Evolutionary conservation across 345 rosid species (phyloP).

Genomic region (Aegle marmelos): DNA sequence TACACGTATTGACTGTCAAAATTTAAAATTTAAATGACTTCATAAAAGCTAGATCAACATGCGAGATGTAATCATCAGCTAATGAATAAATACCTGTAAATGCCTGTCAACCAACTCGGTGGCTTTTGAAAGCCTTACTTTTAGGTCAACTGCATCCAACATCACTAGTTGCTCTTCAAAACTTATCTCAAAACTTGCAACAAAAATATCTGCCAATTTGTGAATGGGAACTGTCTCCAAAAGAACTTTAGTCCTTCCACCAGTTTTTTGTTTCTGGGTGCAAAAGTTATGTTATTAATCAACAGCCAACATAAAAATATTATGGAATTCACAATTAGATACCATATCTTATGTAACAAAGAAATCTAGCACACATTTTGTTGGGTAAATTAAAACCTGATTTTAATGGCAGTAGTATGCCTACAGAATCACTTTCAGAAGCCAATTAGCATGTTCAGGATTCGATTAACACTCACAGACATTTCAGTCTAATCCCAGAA

Average conservation of each 20-base stretch:
- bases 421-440: neutral
- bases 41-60: slow-evolving; percentile 18
- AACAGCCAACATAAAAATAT: neutral
- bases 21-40: slow-evolving; percentile 26
- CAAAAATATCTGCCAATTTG: slow-evolving; percentile 98
- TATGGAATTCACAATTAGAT: neutral
- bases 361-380: neutral
- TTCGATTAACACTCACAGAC: neutral
- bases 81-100: slow-evolving; percentile 65
- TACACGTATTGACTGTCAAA: slow-evolving; percentile 95
- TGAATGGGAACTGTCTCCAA: slow-evolving; percentile 96
- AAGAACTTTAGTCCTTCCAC: slow-evolving; percentile 92
- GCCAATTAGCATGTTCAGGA: neutral
- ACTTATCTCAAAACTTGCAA: slow-evolving; percentile 98
- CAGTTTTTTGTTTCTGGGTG: slow-evolving; percentile 86
- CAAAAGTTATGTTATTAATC: slow-evolving; percentile 12
- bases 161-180: slow-evolving; percentile 94
- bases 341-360: neutral
- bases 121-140: slow-evolving; percentile 92
- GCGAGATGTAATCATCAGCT: slow-evolving; percentile 10
- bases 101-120: slow-evolving; percentile 97
- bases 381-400: neutral
- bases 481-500: neutral
- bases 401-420: neutral
- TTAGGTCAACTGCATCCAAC: slow-evolving; percentile 93